A percentile compares a stretch with the other conserved stretches of the same genome.
These are phyloP conservation scores for Endothia cerciana DNA, from an alignment of 2,329 filamentous ascomycete species.

Conservation along the genomic window DNA sequence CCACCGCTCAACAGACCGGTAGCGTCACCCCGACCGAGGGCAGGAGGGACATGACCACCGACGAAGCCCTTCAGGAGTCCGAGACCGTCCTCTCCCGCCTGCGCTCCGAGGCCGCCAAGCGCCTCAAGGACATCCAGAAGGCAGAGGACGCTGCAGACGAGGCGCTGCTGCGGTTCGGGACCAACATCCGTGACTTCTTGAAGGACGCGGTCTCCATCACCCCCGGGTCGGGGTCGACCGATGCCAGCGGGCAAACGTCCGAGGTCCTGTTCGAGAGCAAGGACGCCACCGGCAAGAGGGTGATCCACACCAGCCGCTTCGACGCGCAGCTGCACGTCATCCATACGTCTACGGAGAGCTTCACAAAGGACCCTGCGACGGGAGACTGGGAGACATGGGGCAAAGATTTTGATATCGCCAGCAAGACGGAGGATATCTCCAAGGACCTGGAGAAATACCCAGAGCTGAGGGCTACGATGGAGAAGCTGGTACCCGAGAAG, in stretches of 20 bases:
- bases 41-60: conserved; percentile 42
- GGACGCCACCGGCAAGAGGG: conserved; percentile 84
- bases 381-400: conserved; percentile 77
- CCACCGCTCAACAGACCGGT: conserved; percentile 42
- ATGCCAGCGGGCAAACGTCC: conserved; percentile 39
- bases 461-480: conserved; percentile 87
- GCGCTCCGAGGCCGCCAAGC: conserved; percentile 75
- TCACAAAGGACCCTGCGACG: conserved; percentile 78
- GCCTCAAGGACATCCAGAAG: conserved; percentile 84
- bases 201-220: conserved; percentile 88
- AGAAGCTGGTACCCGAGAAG: conserved; percentile 89
- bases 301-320: conserved; percentile 92
- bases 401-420: conserved; percentile 75
- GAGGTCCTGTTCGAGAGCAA: conserved; percentile 90
- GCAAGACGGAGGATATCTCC: conserved; percentile 83
- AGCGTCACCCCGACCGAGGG: conserved; percentile 50
- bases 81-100: conserved; percentile 77
- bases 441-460: conserved; percentile 82
- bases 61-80: conserved; percentile 51
- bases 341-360: conserved; percentile 81
- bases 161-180: conserved; percentile 87
- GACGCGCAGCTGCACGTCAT: conserved; percentile 96
- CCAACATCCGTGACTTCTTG: conserved; percentile 86
- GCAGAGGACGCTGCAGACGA: conserved; percentile 97
- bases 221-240: conserved; percentile 63